phyloP scores from a whole-genome alignment of 768 basidiomycete genomes.

The Lactarius akahatsu region DNA sequence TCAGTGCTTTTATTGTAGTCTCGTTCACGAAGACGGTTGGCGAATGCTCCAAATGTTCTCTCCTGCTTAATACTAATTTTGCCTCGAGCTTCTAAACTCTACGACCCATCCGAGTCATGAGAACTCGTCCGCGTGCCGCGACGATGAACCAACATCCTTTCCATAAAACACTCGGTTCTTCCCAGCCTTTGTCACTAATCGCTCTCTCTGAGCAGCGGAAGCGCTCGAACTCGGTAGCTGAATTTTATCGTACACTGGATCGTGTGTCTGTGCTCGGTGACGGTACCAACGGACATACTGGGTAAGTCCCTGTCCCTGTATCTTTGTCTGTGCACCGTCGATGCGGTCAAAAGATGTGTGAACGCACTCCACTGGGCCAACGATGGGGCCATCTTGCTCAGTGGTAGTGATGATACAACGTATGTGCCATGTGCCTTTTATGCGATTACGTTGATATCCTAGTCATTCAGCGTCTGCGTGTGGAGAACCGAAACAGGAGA shows the following conservation, averaged over 20 bases:
- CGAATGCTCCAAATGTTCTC: neutral
- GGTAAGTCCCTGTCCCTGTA: constrained; percentile 42
- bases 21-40: neutral
- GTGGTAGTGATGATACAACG: constrained; percentile 75
- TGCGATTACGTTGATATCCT: neutral
- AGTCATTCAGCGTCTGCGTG: constrained; percentile 57
- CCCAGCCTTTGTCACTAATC: constrained; percentile 3
- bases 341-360: constrained; percentile 52
- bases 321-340: neutral
- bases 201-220: constrained; percentile 21
- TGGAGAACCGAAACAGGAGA: constrained; percentile 65
- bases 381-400: constrained; percentile 63
- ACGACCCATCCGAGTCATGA: neutral
- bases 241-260: constrained; percentile 44
- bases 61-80: neutral
- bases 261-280: constrained; percentile 73
- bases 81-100: neutral
- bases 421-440: constrained; percentile 33
- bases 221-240: constrained; percentile 25
- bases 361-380: constrained; percentile 76
- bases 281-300: constrained; percentile 59
- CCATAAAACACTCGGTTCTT: neutral
- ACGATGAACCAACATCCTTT: neutral
- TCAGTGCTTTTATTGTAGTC: no score
- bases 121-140: neutral